Conservation (phyloP, 2,329 filamentous ascomycete species). For the Hymenoscyphus scutula region DNA sequence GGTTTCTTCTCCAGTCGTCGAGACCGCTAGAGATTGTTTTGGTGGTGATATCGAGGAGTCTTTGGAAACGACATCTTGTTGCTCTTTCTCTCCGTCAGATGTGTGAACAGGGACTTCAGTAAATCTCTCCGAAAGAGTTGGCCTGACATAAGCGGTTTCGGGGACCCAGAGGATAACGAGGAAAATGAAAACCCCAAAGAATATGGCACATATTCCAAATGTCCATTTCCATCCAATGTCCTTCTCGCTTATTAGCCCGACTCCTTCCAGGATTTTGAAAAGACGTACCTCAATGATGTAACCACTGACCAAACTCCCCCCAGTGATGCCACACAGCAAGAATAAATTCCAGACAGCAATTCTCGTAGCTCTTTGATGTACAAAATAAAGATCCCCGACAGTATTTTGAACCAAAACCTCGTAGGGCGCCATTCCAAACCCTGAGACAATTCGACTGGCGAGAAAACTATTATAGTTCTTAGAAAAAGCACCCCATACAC, state of each 20-base stretch:
- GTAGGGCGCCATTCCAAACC: slow-evolving; percentile 49
- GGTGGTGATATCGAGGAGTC: slow-evolving; percentile 14
- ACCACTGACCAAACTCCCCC: slow-evolving; percentile 39
- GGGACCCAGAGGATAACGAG: slow-evolving; percentile 26
- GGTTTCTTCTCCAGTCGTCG: slow-evolving; percentile 23
- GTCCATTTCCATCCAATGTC: slow-evolving; percentile 42
- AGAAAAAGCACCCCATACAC: slow-evolving; percentile 47
- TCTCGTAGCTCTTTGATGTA: slow-evolving; percentile 43
- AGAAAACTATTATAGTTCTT: slow-evolving; percentile 46
- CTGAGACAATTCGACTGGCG: slow-evolving; percentile 45
- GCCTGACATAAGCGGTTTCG: slow-evolving; percentile 35
- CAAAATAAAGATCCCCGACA: slow-evolving; percentile 44
- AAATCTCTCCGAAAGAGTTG: slow-evolving; percentile 16
- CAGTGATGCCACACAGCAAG: slow-evolving; percentile 40
- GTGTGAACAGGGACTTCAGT: slow-evolving; percentile 25
- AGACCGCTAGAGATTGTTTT: slow-evolving; percentile 1
- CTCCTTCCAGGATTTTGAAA: no score
- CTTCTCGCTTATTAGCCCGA: slow-evolving; percentile 18
- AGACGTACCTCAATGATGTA: slow-evolving; percentile 37
- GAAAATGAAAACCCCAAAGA: slow-evolving; percentile 26
- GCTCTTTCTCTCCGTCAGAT: slow-evolving; percentile 19
- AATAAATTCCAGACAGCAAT: slow-evolving; percentile 42
- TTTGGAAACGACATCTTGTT: slow-evolving; percentile 2
- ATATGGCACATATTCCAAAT: slow-evolving; percentile 41
- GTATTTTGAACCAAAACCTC: slow-evolving; percentile 54